Evolutionary conservation across 805 yeast species (phyloP).

Genomic region (Cyberlindnera galapagoensis): DNA sequence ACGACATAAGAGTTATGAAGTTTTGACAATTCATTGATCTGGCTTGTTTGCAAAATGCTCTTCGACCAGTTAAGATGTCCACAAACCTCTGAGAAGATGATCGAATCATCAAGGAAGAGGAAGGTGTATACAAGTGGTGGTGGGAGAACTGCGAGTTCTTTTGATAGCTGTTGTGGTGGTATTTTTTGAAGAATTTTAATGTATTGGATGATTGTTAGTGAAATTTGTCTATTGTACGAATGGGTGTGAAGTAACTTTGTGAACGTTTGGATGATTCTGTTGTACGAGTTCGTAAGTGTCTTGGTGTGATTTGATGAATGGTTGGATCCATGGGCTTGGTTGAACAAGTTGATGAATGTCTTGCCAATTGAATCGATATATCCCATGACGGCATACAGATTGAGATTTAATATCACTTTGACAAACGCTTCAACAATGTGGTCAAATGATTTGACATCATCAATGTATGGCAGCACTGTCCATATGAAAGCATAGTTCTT

Average conservation of each 20-base stretch:
- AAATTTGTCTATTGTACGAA: constrained; percentile 9
- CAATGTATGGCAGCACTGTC: no score
- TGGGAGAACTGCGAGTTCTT: constrained; percentile 30
- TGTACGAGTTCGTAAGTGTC: no score
- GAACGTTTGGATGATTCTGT: no score
- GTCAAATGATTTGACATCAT: no score
- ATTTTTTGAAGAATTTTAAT: constrained; percentile 12
- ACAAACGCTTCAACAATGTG: no score
- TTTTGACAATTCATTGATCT: constrained; percentile 20
- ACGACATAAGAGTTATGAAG: constrained; percentile 45
- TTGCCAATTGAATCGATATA: no score
- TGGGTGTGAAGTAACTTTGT: constrained; percentile 17
- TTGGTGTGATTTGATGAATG: no score
- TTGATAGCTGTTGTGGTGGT: constrained; percentile 17
- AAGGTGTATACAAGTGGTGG: constrained; percentile 33
- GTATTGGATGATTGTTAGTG: constrained; percentile 5
- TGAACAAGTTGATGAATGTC: no score
- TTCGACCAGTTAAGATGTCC: constrained; percentile 36
- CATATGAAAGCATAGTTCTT: no score
- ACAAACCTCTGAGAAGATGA: constrained; percentile 39
- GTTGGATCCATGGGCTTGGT: no score
- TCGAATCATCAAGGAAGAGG: constrained; percentile 37
- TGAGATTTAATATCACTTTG: no score
- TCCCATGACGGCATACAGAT: no score
- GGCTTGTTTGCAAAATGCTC: constrained; percentile 9